Conservation (phyloP, 495 filamentous ascomycete genomes). For the Thermothielavioides terrestris region DNA sequence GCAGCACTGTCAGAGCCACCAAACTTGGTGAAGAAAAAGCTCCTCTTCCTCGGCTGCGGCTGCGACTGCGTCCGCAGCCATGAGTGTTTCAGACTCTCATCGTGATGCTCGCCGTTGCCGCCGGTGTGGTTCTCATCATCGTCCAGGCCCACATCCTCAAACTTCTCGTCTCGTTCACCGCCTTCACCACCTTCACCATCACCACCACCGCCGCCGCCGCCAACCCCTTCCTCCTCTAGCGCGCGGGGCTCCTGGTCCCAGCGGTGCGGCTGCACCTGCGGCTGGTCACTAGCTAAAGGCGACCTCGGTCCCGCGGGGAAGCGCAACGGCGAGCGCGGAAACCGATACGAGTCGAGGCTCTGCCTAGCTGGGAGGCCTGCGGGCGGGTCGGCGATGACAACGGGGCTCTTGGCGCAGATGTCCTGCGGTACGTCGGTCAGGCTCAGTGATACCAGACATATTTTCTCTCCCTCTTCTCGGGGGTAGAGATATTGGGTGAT, state of each 20-base stretch:
- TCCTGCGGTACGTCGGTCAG: constrained; percentile 54
- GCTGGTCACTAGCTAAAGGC: constrained; percentile 33
- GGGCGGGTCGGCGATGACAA: constrained; percentile 47
- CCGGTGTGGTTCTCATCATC: constrained; percentile 48
- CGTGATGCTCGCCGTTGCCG: constrained; percentile 36
- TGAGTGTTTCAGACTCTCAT: too few relatives aligned
- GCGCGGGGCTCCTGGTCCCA: constrained; percentile 46
- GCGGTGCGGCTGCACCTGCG: neutral
- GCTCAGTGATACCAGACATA: neutral
- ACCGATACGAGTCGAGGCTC: constrained; percentile 64
- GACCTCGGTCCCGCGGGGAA: too few relatives aligned
- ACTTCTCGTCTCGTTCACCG: constrained; percentile 63
- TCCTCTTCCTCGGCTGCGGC: constrained; percentile 53
- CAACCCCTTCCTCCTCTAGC: constrained; percentile 41
- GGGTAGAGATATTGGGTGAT: too few relatives aligned
- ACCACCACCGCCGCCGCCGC: neutral
- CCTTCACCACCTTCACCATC: constrained; percentile 54
- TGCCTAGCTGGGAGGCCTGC: constrained; percentile 55
- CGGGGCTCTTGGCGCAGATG: constrained; percentile 81
- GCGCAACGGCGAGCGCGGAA: constrained; percentile 23
- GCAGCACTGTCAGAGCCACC: too few relatives aligned
- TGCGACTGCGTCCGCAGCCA: too few relatives aligned
- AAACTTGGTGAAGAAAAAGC: constrained; percentile 78
- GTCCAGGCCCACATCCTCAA: constrained; percentile 85
- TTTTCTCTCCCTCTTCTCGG: too few relatives aligned